These are phyloP conservation scores for Taphrina pruni DNA, from an alignment of 1,139 yeast species.

Conservation along the genomic window DNA sequence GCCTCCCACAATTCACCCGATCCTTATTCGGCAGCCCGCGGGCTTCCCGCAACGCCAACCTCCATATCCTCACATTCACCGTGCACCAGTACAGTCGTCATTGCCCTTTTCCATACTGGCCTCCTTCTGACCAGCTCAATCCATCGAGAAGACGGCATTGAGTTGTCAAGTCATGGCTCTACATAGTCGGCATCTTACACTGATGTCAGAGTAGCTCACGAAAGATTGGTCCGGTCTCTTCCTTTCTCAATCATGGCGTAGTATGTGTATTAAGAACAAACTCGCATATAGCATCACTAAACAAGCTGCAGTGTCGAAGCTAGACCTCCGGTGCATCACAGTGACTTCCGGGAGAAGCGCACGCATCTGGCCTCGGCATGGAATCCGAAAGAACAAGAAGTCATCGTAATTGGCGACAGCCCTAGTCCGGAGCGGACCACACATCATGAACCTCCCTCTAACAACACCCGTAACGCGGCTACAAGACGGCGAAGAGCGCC, in stretches of 20 bases:
- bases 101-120: slow-evolving; percentile 3
- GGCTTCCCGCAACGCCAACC: too few species aligned
- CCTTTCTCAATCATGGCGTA: slow-evolving; percentile 8
- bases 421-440: slow-evolving; percentile 22
- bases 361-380: slow-evolving; percentile 2
- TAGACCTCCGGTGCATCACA: slow-evolving; percentile 12
- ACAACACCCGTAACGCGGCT: slow-evolving; percentile 25
- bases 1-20: slow-evolving; percentile 6
- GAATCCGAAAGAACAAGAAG: slow-evolving; percentile 47
- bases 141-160: too few species aligned
- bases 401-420: slow-evolving; percentile 51
- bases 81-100: background rate
- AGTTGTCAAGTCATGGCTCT: too few species aligned
- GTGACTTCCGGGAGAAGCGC: slow-evolving; percentile 2
- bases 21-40: background rate
- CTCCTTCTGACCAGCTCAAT: background rate
- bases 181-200: too few species aligned
- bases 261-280: background rate
- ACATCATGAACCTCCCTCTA: slow-evolving; percentile 19
- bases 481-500: slow-evolving; percentile 14
- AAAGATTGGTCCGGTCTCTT: background rate
- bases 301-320: slow-evolving; percentile 13
- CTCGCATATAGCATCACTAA: background rate
- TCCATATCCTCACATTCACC: background rate
- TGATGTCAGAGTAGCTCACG: background rate